A percentile compares a stretch with the other conserved stretches of the same genome.
Conservation (phyloP, 805 yeast species). For the Yamadazyma kitorensis region DNA sequence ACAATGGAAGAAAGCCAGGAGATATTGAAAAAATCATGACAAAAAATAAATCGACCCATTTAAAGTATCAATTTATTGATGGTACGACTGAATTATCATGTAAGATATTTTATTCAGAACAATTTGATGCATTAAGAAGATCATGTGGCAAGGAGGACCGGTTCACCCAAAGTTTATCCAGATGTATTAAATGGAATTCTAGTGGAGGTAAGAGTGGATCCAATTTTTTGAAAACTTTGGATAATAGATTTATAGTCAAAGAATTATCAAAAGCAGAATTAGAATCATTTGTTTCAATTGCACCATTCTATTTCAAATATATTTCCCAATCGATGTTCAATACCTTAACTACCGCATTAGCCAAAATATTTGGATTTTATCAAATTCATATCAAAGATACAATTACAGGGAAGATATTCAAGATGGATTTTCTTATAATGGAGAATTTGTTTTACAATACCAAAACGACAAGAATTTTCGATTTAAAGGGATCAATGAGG, state of each 20-base stretch:
- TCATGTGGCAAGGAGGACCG: constrained; percentile 75
- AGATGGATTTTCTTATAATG: constrained; percentile 92
- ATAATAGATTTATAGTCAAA: constrained; percentile 84
- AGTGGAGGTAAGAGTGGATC: constrained; percentile 97
- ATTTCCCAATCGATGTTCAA: constrained; percentile 94
- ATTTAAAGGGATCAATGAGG: constrained; percentile 96
- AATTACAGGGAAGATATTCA: constrained; percentile 68
- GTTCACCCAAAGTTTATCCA: constrained; percentile 83
- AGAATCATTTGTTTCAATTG: constrained; percentile 91
- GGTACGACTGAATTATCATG: constrained; percentile 82
- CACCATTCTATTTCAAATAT: constrained; percentile 94
- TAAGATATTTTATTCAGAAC: constrained; percentile 92
- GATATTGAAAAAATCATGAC: constrained; percentile 67
- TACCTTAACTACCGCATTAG: constrained; percentile 90
- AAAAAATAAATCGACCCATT: constrained; percentile 82
- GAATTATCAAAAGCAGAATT: constrained; percentile 84
- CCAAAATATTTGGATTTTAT: constrained; percentile 93
- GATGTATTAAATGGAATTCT: constrained; percentile 95
- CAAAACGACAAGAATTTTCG: constrained; percentile 83
- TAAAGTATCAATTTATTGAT: constrained; percentile 88
- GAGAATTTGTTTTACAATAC: constrained; percentile 88
- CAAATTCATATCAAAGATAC: constrained; percentile 84
- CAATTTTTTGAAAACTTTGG: constrained; percentile 86
- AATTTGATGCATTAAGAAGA: constrained; percentile 88
- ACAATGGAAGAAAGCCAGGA: constrained; percentile 22